Percentiles rank a stretch among this genome's conserved stretches.
Evolutionary conservation across 2,329 filamentous ascomycete species (phyloP).

Genomic region (Endoconidiophora polonica): DNA sequence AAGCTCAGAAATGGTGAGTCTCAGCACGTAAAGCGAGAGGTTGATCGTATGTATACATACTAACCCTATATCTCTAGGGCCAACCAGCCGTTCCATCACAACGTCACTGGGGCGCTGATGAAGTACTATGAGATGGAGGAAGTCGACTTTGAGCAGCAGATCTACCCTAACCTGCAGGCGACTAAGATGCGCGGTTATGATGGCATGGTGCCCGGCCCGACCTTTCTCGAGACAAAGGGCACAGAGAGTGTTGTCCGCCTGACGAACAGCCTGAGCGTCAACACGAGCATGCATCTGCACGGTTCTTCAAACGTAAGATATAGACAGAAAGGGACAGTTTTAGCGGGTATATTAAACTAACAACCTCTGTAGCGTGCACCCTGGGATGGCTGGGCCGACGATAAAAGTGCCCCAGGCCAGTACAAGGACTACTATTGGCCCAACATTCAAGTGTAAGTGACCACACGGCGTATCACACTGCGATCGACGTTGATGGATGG

Average conservation of each 20-base stretch:
- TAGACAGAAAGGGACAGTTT: neutral
- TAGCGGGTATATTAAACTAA: neutral
- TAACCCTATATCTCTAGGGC: neutral
- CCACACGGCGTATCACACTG: too few relatives aligned
- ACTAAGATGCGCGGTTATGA: conserved; percentile 31
- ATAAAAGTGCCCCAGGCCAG: conserved; percentile 32
- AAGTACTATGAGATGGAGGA: conserved; percentile 23
- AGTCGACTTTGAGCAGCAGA: conserved; percentile 19
- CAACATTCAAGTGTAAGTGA: conserved; percentile 26
- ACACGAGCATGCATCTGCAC: conserved; percentile 36
- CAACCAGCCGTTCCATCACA: conserved; percentile 21
- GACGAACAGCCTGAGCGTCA: conserved; percentile 29
- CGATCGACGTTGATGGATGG: too few relatives aligned
- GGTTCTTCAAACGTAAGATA: conserved; percentile 27
- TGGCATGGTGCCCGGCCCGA: conserved; percentile 37
- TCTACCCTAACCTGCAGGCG: conserved; percentile 22
- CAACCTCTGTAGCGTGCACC: conserved; percentile 19
- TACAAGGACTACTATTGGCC: conserved; percentile 49
- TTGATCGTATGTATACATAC: too few relatives aligned
- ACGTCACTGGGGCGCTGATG: conserved; percentile 21
- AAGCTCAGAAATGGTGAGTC: conserved; percentile 23
- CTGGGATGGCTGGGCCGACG: conserved; percentile 34
- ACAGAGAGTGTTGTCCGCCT: conserved; percentile 37
- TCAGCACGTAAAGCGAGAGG: neutral
- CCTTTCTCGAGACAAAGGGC: conserved; percentile 30